phyloP scores from a whole-genome alignment of 2,329 filamentous ascomycete species.

The Cladophialophora chaetospira region DNA sequence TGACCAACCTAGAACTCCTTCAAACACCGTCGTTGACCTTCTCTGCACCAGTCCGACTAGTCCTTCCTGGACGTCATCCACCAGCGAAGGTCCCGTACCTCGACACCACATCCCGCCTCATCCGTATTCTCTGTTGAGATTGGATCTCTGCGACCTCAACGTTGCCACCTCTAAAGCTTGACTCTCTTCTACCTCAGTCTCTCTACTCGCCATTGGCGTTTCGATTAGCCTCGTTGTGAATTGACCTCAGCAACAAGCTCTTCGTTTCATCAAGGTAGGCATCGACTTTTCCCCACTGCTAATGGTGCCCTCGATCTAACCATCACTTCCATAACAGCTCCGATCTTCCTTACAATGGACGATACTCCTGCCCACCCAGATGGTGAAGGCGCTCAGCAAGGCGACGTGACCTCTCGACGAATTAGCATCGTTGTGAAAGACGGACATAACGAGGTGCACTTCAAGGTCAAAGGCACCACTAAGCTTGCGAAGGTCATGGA shows the following conservation, averaged over 20 bases:
- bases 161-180: too few relatives aligned
- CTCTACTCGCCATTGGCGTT: too few relatives aligned
- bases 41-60: too few relatives aligned
- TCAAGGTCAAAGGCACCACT: constrained; percentile 98
- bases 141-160: too few relatives aligned
- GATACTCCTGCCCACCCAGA: not conserved
- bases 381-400: not conserved
- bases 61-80: too few relatives aligned
- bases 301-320: not conserved
- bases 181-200: too few relatives aligned
- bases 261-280: not conserved
- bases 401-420: not conserved
- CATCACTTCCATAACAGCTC: not conserved
- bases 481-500: constrained; percentile 98
- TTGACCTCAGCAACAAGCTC: too few relatives aligned
- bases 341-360: not conserved
- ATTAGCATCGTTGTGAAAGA: constrained; percentile 99
- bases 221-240: too few relatives aligned
- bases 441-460: constrained; percentile 99
- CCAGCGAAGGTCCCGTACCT: too few relatives aligned
- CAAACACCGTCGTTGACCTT: not conserved
- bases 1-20: not conserved
- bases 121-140: too few relatives aligned
- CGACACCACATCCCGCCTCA: too few relatives aligned
- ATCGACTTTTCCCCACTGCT: not conserved